Percentiles rank a stretch among this genome's conserved stretches.
phyloP scores from a whole-genome alignment of 176 grass and related monocot genomes.

The Chloris gayana region DNA sequence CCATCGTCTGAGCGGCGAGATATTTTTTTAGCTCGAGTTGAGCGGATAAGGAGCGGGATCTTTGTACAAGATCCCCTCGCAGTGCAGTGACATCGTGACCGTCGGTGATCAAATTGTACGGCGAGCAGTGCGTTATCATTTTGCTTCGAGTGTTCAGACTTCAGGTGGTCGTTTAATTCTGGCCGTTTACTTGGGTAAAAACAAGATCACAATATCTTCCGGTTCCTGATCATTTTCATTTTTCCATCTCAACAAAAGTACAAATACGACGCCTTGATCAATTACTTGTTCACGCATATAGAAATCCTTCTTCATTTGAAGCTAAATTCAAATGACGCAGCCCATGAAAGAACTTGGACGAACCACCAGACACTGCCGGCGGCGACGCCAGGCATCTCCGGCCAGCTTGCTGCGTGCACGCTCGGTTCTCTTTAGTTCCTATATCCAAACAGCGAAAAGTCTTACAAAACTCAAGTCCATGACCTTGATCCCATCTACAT shows the following conservation, averaged over 20 bases:
- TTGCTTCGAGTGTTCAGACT: background rate
- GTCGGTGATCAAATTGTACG: background rate
- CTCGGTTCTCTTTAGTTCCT: background rate
- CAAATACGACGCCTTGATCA: too few relatives aligned
- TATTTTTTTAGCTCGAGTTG: background rate
- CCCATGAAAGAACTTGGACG: too few relatives aligned
- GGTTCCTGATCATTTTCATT: background rate
- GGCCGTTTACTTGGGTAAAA: background rate
- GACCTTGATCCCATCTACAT: background rate
- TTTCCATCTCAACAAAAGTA: background rate
- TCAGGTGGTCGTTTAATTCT: too few relatives aligned
- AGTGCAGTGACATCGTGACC: background rate
- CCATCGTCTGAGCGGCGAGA: constrained; percentile 35
- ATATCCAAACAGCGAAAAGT: background rate
- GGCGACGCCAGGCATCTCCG: background rate
- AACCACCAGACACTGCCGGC: too few relatives aligned
- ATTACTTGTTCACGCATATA: background rate
- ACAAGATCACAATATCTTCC: background rate
- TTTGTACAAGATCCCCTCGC: background rate
- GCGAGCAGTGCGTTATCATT: background rate
- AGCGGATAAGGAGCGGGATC: constrained; percentile 37
- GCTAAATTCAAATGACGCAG: too few relatives aligned
- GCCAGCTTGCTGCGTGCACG: background rate
- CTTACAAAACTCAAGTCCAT: background rate
- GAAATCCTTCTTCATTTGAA: background rate